Percentiles rank a stretch among this genome's conserved stretches.
phyloP scores from a whole-genome alignment of 2,329 filamentous ascomycete species.

The Diaporthe amygdali region DNA sequence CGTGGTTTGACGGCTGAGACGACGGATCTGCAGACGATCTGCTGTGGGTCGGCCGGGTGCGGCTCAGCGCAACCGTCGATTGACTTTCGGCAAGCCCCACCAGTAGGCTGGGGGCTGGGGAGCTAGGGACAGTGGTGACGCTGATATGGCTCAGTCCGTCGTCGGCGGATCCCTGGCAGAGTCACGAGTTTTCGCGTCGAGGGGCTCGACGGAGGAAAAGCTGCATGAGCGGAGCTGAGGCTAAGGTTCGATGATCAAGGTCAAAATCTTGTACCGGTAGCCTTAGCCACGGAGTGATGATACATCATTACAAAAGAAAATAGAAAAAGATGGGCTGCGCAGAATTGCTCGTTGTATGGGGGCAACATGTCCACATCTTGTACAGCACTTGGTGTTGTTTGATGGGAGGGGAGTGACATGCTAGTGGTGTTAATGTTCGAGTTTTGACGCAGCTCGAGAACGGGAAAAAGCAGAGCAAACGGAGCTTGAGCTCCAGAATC shows the following conservation, averaged over 20 bases:
- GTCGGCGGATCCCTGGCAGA: background rate
- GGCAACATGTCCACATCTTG: background rate
- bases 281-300: slow-evolving; percentile 13
- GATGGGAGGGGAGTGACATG: background rate
- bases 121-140: slow-evolving; percentile 17
- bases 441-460: background rate
- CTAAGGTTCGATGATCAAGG: background rate
- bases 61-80: slow-evolving; percentile 2
- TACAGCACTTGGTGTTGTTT: background rate
- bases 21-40: background rate
- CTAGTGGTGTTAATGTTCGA: background rate
- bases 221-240: background rate
- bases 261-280: background rate
- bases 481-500: background rate
- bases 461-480: background rate
- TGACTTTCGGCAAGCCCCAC: slow-evolving; percentile 15
- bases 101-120: background rate
- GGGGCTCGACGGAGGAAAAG: background rate
- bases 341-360: background rate
- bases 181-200: slow-evolving; percentile 25
- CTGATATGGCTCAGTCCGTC: background rate
- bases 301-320: slow-evolving; percentile 10
- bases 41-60: background rate
- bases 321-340: no score
- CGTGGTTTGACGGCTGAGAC: background rate